Base-by-base conservation (phyloP, 495 filamentous ascomycete species). In the Hypoxylon fragiforme region DNA sequence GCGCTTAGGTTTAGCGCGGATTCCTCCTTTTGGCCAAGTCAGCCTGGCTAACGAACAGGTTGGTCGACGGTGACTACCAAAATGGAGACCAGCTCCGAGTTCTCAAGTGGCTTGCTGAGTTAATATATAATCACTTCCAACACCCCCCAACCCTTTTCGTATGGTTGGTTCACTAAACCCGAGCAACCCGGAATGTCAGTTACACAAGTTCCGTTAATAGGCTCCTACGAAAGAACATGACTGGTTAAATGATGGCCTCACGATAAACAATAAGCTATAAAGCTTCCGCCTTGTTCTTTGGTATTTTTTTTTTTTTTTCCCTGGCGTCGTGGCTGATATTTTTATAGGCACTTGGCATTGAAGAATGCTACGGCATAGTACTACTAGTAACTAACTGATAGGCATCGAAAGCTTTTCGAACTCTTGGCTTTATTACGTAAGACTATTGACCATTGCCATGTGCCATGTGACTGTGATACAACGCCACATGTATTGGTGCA, bases 1-100 rank as follows among this genome's bases (percentile, higher is more conserved):
- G 58, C 57, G 57, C 57, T 50, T 43, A 38, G n/a, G 28, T 13
- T 60, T 60, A 34, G 57, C 52, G 57, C 57, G 51, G 44, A 3
- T 39, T 62, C 16, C 52, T 31, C 53, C 37, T 57, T 57, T 57
- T 26, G 46, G 58, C 22, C 46, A 36, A 5, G 35, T 28, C 31
- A 35, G 9, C 31, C 38, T 35, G 31, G 22, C 48, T 47, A 57
- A 57, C n/a, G 44, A 21, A 1, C 41, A 55, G 40, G 13, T 18
- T 11, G 8, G 14, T 43, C 40, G 36, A 42, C 24, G 12, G 6
- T 45, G 13, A 18, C 28, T 30, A 24, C 4, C 22, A 26, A 21
- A 16, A 39, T 35, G 24, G 34, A 37, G 30, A 22, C 20, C 44
- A 46, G 15, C 35, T 32, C 24, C 8, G 19, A 47, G 50, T 35